Conservation (phyloP, 306 rosid genomes). For the Vachellia collinsii region DNA sequence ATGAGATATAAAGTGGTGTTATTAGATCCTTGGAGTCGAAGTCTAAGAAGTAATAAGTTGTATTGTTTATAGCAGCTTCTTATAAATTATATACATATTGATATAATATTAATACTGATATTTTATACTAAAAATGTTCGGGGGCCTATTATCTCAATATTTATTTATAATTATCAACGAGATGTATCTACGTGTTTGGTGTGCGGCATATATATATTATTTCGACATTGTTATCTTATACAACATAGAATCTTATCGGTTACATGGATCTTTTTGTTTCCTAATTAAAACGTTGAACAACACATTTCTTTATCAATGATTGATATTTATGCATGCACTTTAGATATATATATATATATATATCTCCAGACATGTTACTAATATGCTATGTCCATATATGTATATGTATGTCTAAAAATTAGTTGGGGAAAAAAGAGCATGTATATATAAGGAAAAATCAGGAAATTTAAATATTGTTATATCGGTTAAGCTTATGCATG, state of each 20-base stretch:
- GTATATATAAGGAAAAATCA: too few relatives aligned
- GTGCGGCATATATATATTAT: not conserved
- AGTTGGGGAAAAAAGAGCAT: too few relatives aligned
- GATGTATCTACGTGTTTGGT: not conserved
- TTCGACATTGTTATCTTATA: not conserved
- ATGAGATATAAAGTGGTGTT: not conserved
- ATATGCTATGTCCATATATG: not conserved
- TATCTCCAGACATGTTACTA: not conserved
- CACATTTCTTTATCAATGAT: not conserved
- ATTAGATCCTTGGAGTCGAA: not conserved
- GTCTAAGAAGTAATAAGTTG: not conserved
- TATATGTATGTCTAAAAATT: not conserved
- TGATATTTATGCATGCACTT: not conserved
- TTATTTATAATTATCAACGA: not conserved
- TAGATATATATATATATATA: not conserved
- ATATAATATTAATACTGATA: too few relatives aligned
- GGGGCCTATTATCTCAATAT: not conserved
- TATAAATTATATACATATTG: too few relatives aligned
- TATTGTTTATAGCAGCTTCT: not conserved
- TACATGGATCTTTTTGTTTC: not conserved
- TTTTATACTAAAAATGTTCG: not conserved
- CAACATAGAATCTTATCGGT: not conserved
- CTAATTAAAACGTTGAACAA: not conserved
- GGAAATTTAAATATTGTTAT: too few relatives aligned
- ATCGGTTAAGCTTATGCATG: too few relatives aligned